Evolutionary conservation across 129 eudicot genomes (phyloP), one percentile per base, ranked within the genome.

Genomic region (Scalesia atractyloides): DNA sequence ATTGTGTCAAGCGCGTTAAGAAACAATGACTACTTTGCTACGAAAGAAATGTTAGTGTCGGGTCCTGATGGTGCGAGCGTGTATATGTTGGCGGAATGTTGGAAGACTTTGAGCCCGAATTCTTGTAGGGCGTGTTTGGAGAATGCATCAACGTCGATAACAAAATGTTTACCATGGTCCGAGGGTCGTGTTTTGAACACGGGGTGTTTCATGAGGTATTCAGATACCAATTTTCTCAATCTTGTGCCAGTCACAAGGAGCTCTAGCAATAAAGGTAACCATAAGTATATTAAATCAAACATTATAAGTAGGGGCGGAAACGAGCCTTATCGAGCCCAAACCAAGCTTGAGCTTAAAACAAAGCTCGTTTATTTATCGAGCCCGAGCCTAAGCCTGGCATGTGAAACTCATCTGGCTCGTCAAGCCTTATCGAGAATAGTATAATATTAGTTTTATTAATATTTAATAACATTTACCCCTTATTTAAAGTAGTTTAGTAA

Each of bases 121-220:
- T 66, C 86, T 61, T 87, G 95, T 47, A 69, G 70, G 53, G 79
- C 76, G 3, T 90, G 96, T 53, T 50, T 90, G 77, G 83, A 73
- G 78, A 86, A 83, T 76, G 93, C 93, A 7, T 85, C 85, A 46
- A 54, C 68, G 4, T 24, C 76, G 4, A 61, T 86, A 19, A 54
- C 57, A 57, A 81, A 81, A 34, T 88, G 96, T 73, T 80, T 88
- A 74, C 90, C 88, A 51, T 80, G 79, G 88, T 73, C 89, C 0
- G 89, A 86, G 77, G 96, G 92, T 0, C 72, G 91, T 75, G 92
- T 85, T 4, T 20, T 89, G 80, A 76, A 86, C 71, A 86, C 92
- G 0, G 92, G 96, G 7, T 89, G 96, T 80, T 84, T 86, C 74
- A 66, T 89, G 89, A 85, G 94, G 84, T 90, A 90, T 65, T 90